These are phyloP conservation scores for Aureobasidium mangrovei DNA, from an alignment of 2,329 filamentous ascomycete species.

Conservation along the genomic window DNA sequence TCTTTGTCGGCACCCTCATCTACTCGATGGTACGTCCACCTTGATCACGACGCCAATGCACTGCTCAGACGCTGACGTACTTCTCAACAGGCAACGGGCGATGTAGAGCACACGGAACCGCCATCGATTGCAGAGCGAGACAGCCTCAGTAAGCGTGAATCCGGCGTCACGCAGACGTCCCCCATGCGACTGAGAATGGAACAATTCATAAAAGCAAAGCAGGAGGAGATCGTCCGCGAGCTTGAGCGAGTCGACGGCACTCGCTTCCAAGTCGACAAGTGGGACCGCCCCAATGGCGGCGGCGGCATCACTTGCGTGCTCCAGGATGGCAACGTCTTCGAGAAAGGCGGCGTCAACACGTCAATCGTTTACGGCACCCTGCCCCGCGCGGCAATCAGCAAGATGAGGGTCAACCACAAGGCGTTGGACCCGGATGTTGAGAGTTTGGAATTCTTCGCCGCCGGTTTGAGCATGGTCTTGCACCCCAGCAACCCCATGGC, in stretches of 20 bases:
- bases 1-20: slow-evolving; percentile 44
- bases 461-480: slow-evolving; percentile 83
- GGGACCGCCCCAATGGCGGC: slow-evolving; percentile 79
- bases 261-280: slow-evolving; percentile 74
- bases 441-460: slow-evolving; percentile 87
- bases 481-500: slow-evolving; percentile 95
- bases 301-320: slow-evolving; percentile 91
- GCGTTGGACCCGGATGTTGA: slow-evolving; percentile 72
- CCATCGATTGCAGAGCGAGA: slow-evolving; percentile 79
- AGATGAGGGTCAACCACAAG: slow-evolving; percentile 94
- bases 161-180: slow-evolving; percentile 63
- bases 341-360: slow-evolving; percentile 94
- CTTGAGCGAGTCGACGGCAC: slow-evolving; percentile 77
- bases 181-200: slow-evolving; percentile 99
- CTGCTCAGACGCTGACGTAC: background rate
- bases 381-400: slow-evolving; percentile 75
- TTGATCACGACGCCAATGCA: background rate
- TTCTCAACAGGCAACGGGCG: slow-evolving; percentile 28
- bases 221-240: slow-evolving; percentile 75
- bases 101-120: slow-evolving; percentile 43
- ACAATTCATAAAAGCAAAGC: slow-evolving; percentile 86
- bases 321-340: slow-evolving; percentile 93
- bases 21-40: slow-evolving; percentile 48
- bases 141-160: slow-evolving; percentile 68
- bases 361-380: slow-evolving; percentile 90